A percentile compares a stretch with the other conserved stretches of the same genome.
phyloP scores from a whole-genome alignment of 352 stramenopile genomes.

The Globisporangium orthogonon region DNA sequence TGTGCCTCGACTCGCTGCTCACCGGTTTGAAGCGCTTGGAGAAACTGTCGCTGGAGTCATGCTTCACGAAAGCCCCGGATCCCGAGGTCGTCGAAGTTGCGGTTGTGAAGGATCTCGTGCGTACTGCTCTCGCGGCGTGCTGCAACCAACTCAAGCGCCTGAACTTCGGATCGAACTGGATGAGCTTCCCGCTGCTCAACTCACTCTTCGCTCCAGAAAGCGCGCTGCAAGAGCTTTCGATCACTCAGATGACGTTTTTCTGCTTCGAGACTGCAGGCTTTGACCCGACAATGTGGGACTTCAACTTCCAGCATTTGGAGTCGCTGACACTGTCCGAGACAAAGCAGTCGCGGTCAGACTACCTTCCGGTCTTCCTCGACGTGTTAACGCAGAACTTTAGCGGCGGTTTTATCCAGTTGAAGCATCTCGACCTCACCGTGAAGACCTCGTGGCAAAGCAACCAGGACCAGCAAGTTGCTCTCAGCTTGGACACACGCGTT shows the following conservation, averaged over 20 bases:
- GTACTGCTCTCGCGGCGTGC: constrained; percentile 26
- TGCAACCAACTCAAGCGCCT: constrained; percentile 31
- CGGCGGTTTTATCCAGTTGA: constrained; percentile 40
- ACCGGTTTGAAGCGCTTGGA: constrained; percentile 28
- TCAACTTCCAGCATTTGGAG: constrained; percentile 39
- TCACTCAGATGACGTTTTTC: constrained; percentile 31
- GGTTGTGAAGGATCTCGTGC: constrained; percentile 33
- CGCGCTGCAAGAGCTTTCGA: constrained; percentile 30
- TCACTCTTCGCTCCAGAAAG: constrained; percentile 46
- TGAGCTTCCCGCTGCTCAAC: constrained; percentile 45
- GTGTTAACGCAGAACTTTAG: constrained; percentile 40
- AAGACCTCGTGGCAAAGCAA: not conserved
- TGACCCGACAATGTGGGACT: constrained; percentile 26
- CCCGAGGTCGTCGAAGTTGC: constrained; percentile 27
- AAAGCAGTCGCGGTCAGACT: constrained; percentile 25
- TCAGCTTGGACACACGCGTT: constrained; percentile 13
- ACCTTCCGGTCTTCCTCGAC: constrained; percentile 28
- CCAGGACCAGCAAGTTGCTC: constrained; percentile 1
- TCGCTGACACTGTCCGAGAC: constrained; percentile 29
- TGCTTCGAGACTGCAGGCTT: constrained; percentile 9
- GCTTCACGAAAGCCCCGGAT: constrained; percentile 42
- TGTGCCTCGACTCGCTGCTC: constrained; percentile 31
- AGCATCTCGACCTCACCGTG: constrained; percentile 35
- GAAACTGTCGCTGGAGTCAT: constrained; percentile 47
- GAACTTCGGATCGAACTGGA: constrained; percentile 54